A percentile compares a stretch with the other conserved stretches of the same genome.
Evolutionary conservation across 257 asterid genomes (phyloP).

Genomic region (Primulina tabacum): DNA sequence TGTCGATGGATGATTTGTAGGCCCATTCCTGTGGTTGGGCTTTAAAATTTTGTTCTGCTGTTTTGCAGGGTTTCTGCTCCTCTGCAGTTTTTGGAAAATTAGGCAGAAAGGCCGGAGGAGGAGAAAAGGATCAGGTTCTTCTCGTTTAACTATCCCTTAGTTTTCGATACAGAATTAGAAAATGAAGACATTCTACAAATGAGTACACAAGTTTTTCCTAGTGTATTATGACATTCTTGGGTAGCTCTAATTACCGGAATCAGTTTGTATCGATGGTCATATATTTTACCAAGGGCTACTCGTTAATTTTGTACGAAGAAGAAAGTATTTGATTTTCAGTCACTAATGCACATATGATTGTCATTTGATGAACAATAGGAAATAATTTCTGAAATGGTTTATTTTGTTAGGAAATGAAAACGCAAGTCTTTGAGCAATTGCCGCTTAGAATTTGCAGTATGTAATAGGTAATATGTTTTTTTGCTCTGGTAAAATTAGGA

Average conservation of each 20-base stretch:
- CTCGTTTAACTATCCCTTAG: constrained; percentile 50
- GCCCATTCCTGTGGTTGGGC: background rate
- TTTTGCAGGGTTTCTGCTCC: constrained; percentile 57
- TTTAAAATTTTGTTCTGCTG: constrained; percentile 13
- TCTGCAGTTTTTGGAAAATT: constrained; percentile 73
- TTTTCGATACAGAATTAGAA: constrained; percentile 15
- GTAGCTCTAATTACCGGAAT: background rate
- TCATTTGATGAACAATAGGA: too few relatives aligned
- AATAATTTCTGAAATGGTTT: too few relatives aligned
- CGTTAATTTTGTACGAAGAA: background rate
- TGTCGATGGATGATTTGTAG: background rate
- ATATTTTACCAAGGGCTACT: background rate
- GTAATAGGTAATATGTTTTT: too few relatives aligned
- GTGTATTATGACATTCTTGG: background rate
- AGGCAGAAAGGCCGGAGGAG: constrained; percentile 78
- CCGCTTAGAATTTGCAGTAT: background rate
- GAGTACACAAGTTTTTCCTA: background rate
- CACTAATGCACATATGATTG: background rate
- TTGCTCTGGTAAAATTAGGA: too few relatives aligned
- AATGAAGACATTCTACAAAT: background rate
- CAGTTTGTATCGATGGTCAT: background rate
- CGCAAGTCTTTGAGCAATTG: background rate
- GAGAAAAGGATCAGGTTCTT: constrained; percentile 61
- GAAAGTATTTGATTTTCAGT: too few relatives aligned
- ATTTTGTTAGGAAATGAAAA: background rate